These are phyloP conservation scores for Euclidium syriacum DNA, from an alignment of 345 rosid genomes.

Conservation along the genomic window DNA sequence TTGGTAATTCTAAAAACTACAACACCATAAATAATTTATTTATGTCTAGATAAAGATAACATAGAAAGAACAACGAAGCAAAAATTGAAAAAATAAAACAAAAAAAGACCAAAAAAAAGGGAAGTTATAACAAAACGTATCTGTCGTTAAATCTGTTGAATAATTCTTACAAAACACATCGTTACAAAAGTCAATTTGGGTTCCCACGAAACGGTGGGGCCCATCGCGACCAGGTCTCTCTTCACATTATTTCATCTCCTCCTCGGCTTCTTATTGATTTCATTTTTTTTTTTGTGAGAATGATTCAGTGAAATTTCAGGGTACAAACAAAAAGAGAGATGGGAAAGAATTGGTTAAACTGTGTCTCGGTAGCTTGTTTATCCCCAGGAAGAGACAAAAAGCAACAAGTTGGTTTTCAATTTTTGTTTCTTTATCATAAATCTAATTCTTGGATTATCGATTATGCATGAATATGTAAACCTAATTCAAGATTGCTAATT, in stretches of 20 bases:
- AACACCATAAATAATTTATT: slow-evolving; percentile 9
- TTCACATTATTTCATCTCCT: neutral
- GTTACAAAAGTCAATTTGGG: slow-evolving; percentile 29
- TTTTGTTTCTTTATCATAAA: neutral
- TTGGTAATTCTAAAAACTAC: slow-evolving; percentile 13
- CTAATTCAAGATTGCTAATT: slow-evolving; percentile 2
- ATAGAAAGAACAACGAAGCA: slow-evolving; percentile 3
- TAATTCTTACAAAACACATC: slow-evolving; percentile 22
- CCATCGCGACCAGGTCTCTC: slow-evolving; percentile 27
- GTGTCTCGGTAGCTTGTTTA: slow-evolving; percentile 22
- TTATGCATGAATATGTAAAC: neutral
- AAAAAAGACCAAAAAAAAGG: neutral
- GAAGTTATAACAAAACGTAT: slow-evolving; percentile 18
- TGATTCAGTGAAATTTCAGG: slow-evolving; percentile 15
- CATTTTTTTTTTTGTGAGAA: neutral
- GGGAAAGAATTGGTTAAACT: slow-evolving; percentile 26
- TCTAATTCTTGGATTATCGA: neutral
- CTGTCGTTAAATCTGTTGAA: slow-evolving; percentile 26
- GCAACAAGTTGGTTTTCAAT: slow-evolving; percentile 15
- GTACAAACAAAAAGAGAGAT: neutral
- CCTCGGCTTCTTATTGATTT: neutral
- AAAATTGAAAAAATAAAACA: neutral
- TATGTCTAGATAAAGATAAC: neutral
- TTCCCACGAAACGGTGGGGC: slow-evolving; percentile 31
- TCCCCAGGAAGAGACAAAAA: slow-evolving; percentile 20